Conservation (phyloP, 441 rosid genomes). For the Croton laevigatus region DNA sequence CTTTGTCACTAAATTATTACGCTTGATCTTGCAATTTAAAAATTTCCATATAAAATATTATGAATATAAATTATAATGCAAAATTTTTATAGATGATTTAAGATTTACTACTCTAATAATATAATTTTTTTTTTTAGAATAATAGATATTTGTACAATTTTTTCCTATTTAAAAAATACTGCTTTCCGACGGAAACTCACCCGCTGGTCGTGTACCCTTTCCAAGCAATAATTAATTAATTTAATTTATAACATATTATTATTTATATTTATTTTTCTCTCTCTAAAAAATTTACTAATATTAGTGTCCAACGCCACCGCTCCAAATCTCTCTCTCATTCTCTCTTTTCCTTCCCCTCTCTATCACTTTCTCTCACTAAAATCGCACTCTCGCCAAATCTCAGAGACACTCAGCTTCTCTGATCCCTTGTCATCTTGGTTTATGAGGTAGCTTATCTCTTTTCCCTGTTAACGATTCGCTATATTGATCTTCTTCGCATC, state of each 20-base stretch:
- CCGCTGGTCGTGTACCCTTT: no score
- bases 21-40: no score
- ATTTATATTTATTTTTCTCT: neutral
- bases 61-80: no score
- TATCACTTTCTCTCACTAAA: neutral
- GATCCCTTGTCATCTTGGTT: neutral
- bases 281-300: neutral
- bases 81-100: no score
- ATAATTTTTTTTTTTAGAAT: no score
- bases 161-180: no score
- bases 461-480: neutral
- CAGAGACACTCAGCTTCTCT: slow-evolving; percentile 26
- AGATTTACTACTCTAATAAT: no score
- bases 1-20: no score
- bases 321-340: neutral
- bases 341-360: neutral
- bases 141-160: no score
- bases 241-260: no score
- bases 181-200: no score
- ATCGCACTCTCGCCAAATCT: slow-evolving; percentile 4
- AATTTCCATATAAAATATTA: no score
- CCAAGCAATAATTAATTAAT: neutral
- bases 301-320: neutral
- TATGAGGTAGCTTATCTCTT: slow-evolving; percentile 47
- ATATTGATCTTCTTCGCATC: neutral